Base-by-base conservation (phyloP, 179 eudicot species). In the Beta corolliflora region DNA sequence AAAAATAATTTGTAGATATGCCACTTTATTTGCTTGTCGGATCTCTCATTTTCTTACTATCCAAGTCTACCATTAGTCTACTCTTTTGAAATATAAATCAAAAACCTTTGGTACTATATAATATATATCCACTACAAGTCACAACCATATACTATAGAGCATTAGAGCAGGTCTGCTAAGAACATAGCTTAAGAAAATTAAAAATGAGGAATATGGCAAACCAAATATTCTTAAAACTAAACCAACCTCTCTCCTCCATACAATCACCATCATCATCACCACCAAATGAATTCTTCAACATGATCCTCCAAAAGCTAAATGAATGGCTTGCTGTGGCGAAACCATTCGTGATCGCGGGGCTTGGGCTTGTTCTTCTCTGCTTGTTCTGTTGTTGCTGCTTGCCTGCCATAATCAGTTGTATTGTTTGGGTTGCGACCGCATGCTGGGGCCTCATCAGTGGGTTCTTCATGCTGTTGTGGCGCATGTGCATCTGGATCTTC, bases 381-480 rank as follows among this genome's bases (percentile, higher is more conserved):
- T 9, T 75, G 6, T 55, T 79, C 1, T 73, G n/a, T 3, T 83
- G 65, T 60, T 77, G 72, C 65, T 71, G 72, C 29, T 15, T 70
- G 29, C 72, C 80, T 3, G 12, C 15, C 3, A 77, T 81, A 0
- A 19, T 83, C 29, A 25, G 29, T 25, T 25, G 29, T 25, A 25
- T 25, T 25, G 29, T 25, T 25, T 25, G 29, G 29, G 70, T 61
- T 5, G 52, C 29, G 5, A 58, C 44, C 11, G 58, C 1, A n/a
- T 4, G 13, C 18, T 79, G 66, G 25, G 60, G 8, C n/a, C 60
- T 79, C 1, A 48, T 79, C 2, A 11, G 63, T 0, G 48, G 77
- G 64, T 25, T 80, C 0, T 48, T 73, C 36, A 71, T 50, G 63
- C 5, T 61, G 12, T 1, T 73, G 18, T 48, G 59, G 69, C 1